Base-by-base conservation (phyloP, 2,329 filamentous ascomycete genomes). In the Chaetomiaceae sp. region DNA sequence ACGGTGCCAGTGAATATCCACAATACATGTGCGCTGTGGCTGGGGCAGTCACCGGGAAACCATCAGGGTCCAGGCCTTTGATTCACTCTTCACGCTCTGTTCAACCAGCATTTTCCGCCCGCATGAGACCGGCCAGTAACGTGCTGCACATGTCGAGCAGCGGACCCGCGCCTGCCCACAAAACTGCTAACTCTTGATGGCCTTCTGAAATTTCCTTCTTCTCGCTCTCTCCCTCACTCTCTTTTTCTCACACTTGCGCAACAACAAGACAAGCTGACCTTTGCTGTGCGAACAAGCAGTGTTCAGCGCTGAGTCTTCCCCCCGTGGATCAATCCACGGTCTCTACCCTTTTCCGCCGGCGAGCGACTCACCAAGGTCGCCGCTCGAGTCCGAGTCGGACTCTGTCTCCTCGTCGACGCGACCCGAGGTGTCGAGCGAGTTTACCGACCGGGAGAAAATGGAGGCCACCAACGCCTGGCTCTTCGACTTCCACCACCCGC, bases 381-480 rank as follows among this genome's bases (percentile, higher is more conserved):
- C 47, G 3, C 12, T 22, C 8, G n/a, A 37, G 7, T 35, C 40
- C 18, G 6, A n/a, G 11, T 30, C 37, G 14, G n/a, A 22, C 9
- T 41, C 48, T 22, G n/a, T 24, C 11, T 15, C 33, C 8, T 36
- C 33, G 7, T 19, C 45, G n/a, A 41, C 32, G 27, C 41, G 20
- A 26, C 38, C 39, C 35, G 42, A 50, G 29, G 34, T 41, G 34
- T 39, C 42, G 33, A 47, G 44, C 41, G 41, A 42, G 33, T 42
- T 18, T 27, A 20, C 10, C 36, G 20, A 42, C 12, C 43, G 36
- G 27, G 39, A 32, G 10, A 47, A 38, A n/a, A 50, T 50, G 48
- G 48, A 50, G 37, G 20, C 27, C 2, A 52, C 50, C 47, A 49
- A 54, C 41, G 49, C 49, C 15, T 42, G 14, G 32, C 33, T 54